Base-by-base conservation (phyloP, 345 rosid genomes). In the Pelargonium nanum region DNA sequence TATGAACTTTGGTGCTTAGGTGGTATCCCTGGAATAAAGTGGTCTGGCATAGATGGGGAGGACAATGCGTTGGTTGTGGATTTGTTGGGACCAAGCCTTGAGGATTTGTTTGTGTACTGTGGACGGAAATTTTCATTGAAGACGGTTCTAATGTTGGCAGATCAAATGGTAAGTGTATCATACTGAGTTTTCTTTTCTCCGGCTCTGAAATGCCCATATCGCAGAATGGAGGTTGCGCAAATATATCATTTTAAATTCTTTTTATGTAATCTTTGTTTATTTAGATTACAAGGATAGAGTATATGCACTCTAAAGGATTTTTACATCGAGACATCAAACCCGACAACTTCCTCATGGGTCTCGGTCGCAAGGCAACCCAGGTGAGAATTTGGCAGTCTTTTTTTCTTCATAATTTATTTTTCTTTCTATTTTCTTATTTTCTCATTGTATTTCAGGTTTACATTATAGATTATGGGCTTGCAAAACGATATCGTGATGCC, bases 301-400 rank as follows among this genome's bases (percentile, higher is more conserved):
- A 74, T 51, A 63, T 78, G 66, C 93, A 86, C 60, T 68, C 85
- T 16, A 86, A 78, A 65, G 89, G 89, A 13, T 86, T 80, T 72
- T 74, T 86, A 61, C 93, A 86, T 65, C 77, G 93, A 67, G 93
- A 86, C 65, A 78, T 86, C 59, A 86, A 86, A 62, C 89, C 93
- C 15, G 93, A 86, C 72, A 86, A 86, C 80, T 86, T 83, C 62
- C 84, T 86, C 20, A 86, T 86, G 89, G 93, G 93, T 66, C 89
- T 83, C 21, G 87, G 89, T 26, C 69, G 87, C 64, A 83, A 80
- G 72, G 93, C 93, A 32, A 83, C 78, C 71, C 93, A 81, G 84
- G 89, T 83, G 40, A 53, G 26, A 13, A n/a, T 9, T 57, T 44
- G n/a, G n/a, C 19, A 19, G 20, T 56, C 21, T 26, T 1, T 40